Conservation (phyloP, 139 green algal species). For the Haematococcus sp. region DNA sequence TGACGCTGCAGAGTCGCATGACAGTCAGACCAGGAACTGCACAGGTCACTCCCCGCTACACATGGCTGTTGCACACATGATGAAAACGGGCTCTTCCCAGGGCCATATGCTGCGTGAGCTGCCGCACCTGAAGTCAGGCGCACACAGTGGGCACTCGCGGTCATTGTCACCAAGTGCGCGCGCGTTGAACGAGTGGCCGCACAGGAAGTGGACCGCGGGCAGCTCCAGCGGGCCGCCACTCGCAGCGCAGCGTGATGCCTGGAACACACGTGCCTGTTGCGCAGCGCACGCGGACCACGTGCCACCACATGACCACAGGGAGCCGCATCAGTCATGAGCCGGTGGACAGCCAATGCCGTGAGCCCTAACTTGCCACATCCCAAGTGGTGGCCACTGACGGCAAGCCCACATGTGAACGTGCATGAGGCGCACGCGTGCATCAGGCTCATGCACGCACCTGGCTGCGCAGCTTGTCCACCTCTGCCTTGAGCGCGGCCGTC, state of each 20-base stretch:
- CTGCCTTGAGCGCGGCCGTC: constrained; percentile 53
- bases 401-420: neutral
- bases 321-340: too few species aligned
- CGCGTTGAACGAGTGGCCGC: constrained; percentile 88
- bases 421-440: neutral
- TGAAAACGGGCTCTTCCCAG: too few species aligned
- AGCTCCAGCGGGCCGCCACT: constrained; percentile 83
- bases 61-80: too few species aligned
- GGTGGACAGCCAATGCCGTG: too few species aligned
- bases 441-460: constrained; percentile 31
- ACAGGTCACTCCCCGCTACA: too few species aligned
- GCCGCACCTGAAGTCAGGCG: constrained; percentile 68
- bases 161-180: constrained; percentile 83
- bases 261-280: constrained; percentile 86
- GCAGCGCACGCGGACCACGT: too few species aligned
- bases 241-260: constrained; percentile 73
- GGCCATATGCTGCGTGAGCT: too few species aligned
- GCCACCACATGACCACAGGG: too few species aligned
- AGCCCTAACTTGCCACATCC: too few species aligned
- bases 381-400: neutral
- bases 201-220: constrained; percentile 95
- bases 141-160: constrained; percentile 88
- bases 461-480: constrained; percentile 65
- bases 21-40: too few species aligned
- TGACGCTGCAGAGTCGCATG: too few species aligned